Conservation (phyloP, 2,329 filamentous ascomycete species). For the Calycina herbarum region DNA sequence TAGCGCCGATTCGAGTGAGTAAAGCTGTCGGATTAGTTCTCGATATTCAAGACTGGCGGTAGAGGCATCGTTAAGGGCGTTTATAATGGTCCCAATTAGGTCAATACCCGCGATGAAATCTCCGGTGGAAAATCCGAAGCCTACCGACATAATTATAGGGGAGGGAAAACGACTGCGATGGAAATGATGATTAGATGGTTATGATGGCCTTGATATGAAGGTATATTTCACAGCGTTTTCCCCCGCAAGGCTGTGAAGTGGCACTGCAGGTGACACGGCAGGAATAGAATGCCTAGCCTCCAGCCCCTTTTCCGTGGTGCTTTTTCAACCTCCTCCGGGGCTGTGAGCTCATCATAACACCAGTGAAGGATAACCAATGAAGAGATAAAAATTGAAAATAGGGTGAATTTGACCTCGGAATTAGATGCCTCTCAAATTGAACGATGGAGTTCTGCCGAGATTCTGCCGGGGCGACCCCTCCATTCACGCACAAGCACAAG, state of each 20-base stretch:
- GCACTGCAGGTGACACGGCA: background rate
- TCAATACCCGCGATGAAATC: conserved; percentile 28
- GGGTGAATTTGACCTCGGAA: too few relatives aligned
- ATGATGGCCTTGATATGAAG: background rate
- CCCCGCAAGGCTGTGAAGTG: background rate
- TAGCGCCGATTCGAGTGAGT: conserved; percentile 31
- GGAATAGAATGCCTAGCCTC: background rate
- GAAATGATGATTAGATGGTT: background rate
- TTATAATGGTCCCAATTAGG: conserved; percentile 27
- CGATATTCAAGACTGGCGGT: conserved; percentile 25
- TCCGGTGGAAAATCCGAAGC: conserved; percentile 23
- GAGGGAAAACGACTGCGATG: background rate
- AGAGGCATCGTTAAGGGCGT: conserved; percentile 18
- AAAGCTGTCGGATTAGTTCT: conserved; percentile 25
- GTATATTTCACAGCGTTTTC: background rate
- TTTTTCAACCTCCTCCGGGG: too few relatives aligned
- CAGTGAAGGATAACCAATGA: too few relatives aligned
- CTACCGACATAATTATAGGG: background rate
- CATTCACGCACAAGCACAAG: too few relatives aligned
- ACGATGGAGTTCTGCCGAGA: too few relatives aligned
- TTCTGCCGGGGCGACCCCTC: too few relatives aligned
- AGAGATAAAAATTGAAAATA: too few relatives aligned
- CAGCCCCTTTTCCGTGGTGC: too few relatives aligned
- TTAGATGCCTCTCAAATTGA: too few relatives aligned
- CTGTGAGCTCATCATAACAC: too few relatives aligned